phyloP scores from a whole-genome alignment of 352 stramenopile species.

The Achlya hypogyna region DNA sequence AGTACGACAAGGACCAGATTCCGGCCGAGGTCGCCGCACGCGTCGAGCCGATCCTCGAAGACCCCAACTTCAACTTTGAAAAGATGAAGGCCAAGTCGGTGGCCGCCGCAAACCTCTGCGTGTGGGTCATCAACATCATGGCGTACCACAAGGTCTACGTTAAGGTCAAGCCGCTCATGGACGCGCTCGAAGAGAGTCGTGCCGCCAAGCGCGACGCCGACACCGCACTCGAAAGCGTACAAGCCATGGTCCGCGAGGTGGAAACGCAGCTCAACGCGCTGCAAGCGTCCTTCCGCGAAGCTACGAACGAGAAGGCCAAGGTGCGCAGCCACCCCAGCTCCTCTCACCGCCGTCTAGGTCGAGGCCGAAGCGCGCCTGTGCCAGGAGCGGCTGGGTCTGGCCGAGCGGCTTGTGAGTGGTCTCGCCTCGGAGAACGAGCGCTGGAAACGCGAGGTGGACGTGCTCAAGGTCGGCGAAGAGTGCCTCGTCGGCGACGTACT shows the following conservation, averaged over 20 bases:
- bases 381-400: constrained; percentile 77
- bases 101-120: constrained; percentile 85
- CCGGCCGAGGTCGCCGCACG: constrained; percentile 73
- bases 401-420: constrained; percentile 82
- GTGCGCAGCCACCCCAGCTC: constrained; percentile 13
- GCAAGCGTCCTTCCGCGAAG: constrained; percentile 70
- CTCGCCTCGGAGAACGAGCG: constrained; percentile 83
- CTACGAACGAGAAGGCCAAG: constrained; percentile 87
- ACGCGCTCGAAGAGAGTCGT: constrained; percentile 77
- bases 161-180: constrained; percentile 92
- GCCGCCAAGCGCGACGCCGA: constrained; percentile 70
- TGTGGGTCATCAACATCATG: constrained; percentile 92
- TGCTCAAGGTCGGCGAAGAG: constrained; percentile 52
- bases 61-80: constrained; percentile 89
- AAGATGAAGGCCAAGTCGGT: constrained; percentile 92
- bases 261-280: constrained; percentile 68
- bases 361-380: constrained; percentile 81
- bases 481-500: constrained; percentile 84
- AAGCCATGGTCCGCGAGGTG: constrained; percentile 75
- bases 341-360: constrained; percentile 23
- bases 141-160: constrained; percentile 89
- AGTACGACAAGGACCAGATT: constrained; percentile 90
- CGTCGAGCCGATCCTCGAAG: constrained; percentile 79
- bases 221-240: constrained; percentile 63
- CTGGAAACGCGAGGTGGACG: constrained; percentile 84